Evolutionary conservation across 495 filamentous ascomycete genomes (phyloP), one percentile per base, ranked within the genome.

Genomic region (Neurospora sp.): DNA sequence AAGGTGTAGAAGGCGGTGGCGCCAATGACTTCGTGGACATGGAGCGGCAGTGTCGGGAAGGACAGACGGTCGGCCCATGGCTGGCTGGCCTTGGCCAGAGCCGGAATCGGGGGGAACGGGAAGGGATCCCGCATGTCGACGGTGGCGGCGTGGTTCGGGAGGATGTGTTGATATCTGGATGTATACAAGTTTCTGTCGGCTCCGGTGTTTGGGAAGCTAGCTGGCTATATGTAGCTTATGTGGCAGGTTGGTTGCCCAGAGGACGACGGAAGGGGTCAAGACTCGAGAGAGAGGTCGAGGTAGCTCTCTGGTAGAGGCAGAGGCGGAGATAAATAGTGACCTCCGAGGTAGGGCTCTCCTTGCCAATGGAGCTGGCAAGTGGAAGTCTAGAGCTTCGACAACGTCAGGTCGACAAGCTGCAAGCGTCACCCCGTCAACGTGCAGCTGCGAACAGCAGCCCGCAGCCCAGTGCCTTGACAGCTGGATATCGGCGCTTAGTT

Each of bases 11-110:
- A 84, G 74, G 85, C 72, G 74, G 92, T 91, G 72, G 93, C 89
- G 75, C 90, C 81, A 75, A 95, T 74, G 70, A 98, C 86, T 80
- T 99, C 95, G 84, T 99, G 96, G 81, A 93, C 85, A 82, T 99
- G 96, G 31, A 94, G 85, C 3, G 91, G 87, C 48, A 98, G 88
- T 14, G 91, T 91, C 8, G 89, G 85, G 44, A 98, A 85, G 68
- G 80, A 80, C 75, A 92, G 78, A 39, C 78, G 83, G 74, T 89
- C 84, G 41, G 90, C 88, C 80, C 87, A 83, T 35, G 90, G 90
- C 77, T 88, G 78, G 72, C 89, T 78, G 70, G 85, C 82, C 74
- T 81, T 80, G 76, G 80, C 82, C 61, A 91, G 85, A 74, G 83
- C 83, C 39, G 85, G 85, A 27, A 86, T 80, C 39, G 89, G 82